A percentile compares a stretch with the other conserved stretches of the same genome.
These are phyloP conservation scores for Viola odorata DNA, from an alignment of 345 rosid genomes.

Conservation along the genomic window DNA sequence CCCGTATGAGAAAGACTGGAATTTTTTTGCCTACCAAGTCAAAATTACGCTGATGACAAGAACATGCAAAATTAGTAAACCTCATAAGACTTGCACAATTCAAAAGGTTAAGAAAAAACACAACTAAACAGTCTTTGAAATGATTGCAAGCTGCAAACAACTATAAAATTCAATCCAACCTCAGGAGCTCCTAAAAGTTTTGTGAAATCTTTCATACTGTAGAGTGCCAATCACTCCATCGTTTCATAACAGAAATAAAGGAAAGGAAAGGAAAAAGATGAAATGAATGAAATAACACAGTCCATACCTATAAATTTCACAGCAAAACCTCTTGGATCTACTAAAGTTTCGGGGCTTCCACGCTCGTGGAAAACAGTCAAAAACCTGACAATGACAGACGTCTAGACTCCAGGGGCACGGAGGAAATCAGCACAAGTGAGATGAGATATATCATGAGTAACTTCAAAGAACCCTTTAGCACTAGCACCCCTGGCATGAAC, in stretches of 20 bases:
- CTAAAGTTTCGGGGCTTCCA: constrained; percentile 28
- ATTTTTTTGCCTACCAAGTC: constrained; percentile 29
- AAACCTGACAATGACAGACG: constrained; percentile 27
- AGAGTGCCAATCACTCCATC: too few relatives aligned
- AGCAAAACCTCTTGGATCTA: constrained; percentile 28
- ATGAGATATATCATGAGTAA: constrained; percentile 22
- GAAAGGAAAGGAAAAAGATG: too few relatives aligned
- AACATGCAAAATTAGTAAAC: neutral
- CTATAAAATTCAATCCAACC: too few relatives aligned
- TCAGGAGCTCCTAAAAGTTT: too few relatives aligned
- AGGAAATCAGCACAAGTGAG: constrained; percentile 29
- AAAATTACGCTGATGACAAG: constrained; percentile 21
- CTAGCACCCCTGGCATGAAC: constrained; percentile 29
- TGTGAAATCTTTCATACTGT: too few relatives aligned
- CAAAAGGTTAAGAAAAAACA: too few relatives aligned
- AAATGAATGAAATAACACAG: too few relatives aligned
- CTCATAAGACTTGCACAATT: neutral
- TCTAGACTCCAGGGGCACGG: constrained; percentile 28
- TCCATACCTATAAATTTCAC: constrained; percentile 24
- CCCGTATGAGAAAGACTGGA: constrained; percentile 25
- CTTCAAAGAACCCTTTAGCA: constrained; percentile 29
- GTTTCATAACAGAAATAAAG: too few relatives aligned
- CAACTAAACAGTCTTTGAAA: too few relatives aligned
- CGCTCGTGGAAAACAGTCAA: constrained; percentile 29
- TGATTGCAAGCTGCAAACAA: too few relatives aligned